Base-by-base conservation (phyloP, 2,329 filamentous ascomycete species). In the Fusarium decemcellulare region DNA sequence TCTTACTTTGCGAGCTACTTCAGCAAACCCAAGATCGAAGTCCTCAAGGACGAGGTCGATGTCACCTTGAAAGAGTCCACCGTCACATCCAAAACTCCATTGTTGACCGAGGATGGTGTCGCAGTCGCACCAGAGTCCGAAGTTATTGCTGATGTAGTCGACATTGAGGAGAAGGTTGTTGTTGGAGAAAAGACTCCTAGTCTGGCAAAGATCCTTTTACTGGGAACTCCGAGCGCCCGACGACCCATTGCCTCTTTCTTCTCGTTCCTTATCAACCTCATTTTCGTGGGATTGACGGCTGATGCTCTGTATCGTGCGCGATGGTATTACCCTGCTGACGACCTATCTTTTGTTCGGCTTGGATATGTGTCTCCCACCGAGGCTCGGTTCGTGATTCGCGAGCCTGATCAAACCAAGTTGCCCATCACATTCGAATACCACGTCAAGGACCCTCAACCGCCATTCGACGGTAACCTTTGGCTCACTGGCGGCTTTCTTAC, bases 361-460 rank as follows among this genome's bases (percentile, higher is more conserved):
- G 96, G 96, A 29, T 95, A 95, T 77, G 91, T 98, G 30, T 97
- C 94, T 6, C 88, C 93, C 16, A 88, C 86, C 0, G 91, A 91
- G 59, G 96, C 94, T 23, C 94, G 90, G 65, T 86, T 99, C 40
- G 82, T 99, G 30, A 85, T 99, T 48, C 89, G 96, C 61, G 96
- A 98, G 79, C 94, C 96, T 1, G 88, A 97, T 71, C 85, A 88
- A 54, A 78, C 86, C 36, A 90, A 92, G 72, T 87, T 97, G 76
- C 94, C 95, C 0, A 81, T 97, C n/a, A 90, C 85, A 1, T 82
- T 96, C 10, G 91, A 92, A 53, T 90, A 90, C 58, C 85, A 87
- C 57, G 79, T 87, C 73, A 87, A 87, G 73, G 83, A 88, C 65
- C 75, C 83, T 2, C 75, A 85, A 23, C 75, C 83, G 4, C 82